Percentiles rank a stretch among this genome's conserved stretches.
phyloP scores from a whole-genome alignment of 768 basidiomycete species.

The Boletellus emodensis region DNA sequence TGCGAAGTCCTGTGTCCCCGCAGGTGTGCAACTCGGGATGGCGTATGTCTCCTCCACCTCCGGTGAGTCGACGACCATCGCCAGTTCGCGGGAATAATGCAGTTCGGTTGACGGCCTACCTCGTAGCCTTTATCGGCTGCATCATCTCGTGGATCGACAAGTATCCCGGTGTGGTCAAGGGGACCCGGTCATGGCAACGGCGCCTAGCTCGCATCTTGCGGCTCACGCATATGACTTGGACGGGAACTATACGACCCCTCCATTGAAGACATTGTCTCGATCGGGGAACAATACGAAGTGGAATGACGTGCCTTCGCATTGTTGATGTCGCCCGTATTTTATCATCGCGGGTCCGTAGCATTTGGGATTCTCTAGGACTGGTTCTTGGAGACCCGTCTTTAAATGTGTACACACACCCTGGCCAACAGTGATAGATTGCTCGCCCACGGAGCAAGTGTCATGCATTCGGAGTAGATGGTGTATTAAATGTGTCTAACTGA shows the following conservation, averaged over 20 bases:
- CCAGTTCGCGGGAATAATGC: background rate
- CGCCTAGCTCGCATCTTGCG: constrained; percentile 26
- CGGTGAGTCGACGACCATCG: constrained; percentile 19
- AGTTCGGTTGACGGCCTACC: constrained; percentile 11
- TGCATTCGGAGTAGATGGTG: constrained; percentile 9
- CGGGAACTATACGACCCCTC: constrained; percentile 10
- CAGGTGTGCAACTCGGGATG: constrained; percentile 24
- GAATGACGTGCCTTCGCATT: constrained; percentile 21
- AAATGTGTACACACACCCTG: background rate
- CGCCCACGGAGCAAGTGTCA: constrained; percentile 6
- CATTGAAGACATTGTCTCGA: constrained; percentile 6
- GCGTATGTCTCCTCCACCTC: constrained; percentile 27
- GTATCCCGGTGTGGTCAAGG: constrained; percentile 22
- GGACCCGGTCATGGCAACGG: constrained; percentile 26
- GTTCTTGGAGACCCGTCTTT: constrained; percentile 7
- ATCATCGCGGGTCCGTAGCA: background rate
- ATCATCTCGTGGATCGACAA: constrained; percentile 28
- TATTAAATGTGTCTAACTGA: constrained; percentile 11
- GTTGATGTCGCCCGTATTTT: background rate
- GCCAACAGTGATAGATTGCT: constrained; percentile 4
- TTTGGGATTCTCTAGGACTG: constrained; percentile 6
- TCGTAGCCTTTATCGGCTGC: constrained; percentile 20
- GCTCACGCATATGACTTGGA: constrained; percentile 25
- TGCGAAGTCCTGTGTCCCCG: constrained; percentile 18
- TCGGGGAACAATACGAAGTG: constrained; percentile 16